phyloP scores from a whole-genome alignment of 352 stramenopile species.

The Blastocystis sp. region DNA sequence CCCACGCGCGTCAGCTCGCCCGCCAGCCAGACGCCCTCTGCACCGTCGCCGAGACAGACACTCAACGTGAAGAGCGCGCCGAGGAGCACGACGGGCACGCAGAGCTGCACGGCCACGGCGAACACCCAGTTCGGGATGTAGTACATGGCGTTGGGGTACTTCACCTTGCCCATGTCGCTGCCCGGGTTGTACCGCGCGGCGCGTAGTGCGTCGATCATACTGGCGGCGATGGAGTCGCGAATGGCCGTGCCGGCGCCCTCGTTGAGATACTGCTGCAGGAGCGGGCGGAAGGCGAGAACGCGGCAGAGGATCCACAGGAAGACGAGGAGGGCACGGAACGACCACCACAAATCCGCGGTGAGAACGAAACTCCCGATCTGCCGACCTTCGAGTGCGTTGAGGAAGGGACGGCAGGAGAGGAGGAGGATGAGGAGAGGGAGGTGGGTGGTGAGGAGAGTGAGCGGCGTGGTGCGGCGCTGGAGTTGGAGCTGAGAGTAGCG shows the following conservation, averaged over 20 bases:
- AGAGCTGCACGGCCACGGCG: slow-evolving; percentile 18
- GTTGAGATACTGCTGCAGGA: slow-evolving; percentile 33
- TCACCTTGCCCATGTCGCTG: background rate
- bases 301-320: slow-evolving; percentile 19
- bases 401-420: background rate
- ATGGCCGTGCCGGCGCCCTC: background rate
- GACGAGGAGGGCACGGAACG: background rate
- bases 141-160: slow-evolving; percentile 50
- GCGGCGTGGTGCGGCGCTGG: background rate
- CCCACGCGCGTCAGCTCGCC: background rate
- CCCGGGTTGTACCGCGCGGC: background rate
- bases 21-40: background rate
- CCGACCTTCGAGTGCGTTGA: background rate
- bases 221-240: background rate
- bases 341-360: slow-evolving; percentile 22
- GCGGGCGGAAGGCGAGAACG: background rate
- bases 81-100: slow-evolving; percentile 22
- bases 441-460: slow-evolving; percentile 1
- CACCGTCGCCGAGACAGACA: background rate
- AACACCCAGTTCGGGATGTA: background rate
- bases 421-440: slow-evolving; percentile 37
- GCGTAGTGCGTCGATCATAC: slow-evolving; percentile 53
- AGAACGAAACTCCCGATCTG: slow-evolving; percentile 6
- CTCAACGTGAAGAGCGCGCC: background rate
- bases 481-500: slow-evolving; percentile 12